Evolutionary conservation across 768 basidiomycete genomes (phyloP).

Genomic region (Lentinula sp.): DNA sequence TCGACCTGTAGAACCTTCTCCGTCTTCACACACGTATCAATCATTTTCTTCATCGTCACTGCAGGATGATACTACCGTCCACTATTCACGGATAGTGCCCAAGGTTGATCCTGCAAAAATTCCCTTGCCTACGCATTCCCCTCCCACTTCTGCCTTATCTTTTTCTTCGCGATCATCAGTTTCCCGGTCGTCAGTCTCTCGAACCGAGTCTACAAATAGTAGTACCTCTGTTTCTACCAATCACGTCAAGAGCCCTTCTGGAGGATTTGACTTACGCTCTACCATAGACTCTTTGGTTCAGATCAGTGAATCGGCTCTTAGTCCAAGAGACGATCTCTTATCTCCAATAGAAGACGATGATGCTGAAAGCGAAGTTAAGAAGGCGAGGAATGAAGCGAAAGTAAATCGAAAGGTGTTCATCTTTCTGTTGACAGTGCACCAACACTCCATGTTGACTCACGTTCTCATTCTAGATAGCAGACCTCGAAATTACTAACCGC

Average conservation of each 20-base stretch:
- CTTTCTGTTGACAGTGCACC: neutral
- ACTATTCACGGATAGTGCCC: constrained; percentile 17
- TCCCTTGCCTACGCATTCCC: constrained; percentile 65
- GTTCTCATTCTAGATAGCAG: constrained; percentile 60
- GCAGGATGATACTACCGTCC: constrained; percentile 16
- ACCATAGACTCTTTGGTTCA: constrained; percentile 39
- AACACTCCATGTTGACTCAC: neutral
- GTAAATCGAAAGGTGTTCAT: constrained; percentile 73
- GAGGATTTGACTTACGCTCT: constrained; percentile 17
- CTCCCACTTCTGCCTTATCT: constrained; percentile 65
- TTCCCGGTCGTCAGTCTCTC: constrained; percentile 46
- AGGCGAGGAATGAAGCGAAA: constrained; percentile 68
- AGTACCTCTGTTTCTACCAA: constrained; percentile 19
- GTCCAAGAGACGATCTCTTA: constrained; percentile 16
- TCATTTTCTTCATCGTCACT: constrained; percentile 27
- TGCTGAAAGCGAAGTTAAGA: constrained; percentile 33
- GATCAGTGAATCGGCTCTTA: constrained; percentile 22
- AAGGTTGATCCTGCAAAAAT: constrained; percentile 51
- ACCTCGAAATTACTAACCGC: constrained; percentile 85
- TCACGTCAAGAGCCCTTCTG: neutral
- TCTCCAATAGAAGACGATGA: constrained; percentile 27
- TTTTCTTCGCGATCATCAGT: constrained; percentile 73
- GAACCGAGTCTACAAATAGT: constrained; percentile 28
- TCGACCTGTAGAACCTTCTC: constrained; percentile 24
- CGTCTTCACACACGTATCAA: constrained; percentile 10